These are phyloP conservation scores for Sugiyamaella neomexicana DNA, from an alignment of 1,139 yeast species.

Conservation along the genomic window DNA sequence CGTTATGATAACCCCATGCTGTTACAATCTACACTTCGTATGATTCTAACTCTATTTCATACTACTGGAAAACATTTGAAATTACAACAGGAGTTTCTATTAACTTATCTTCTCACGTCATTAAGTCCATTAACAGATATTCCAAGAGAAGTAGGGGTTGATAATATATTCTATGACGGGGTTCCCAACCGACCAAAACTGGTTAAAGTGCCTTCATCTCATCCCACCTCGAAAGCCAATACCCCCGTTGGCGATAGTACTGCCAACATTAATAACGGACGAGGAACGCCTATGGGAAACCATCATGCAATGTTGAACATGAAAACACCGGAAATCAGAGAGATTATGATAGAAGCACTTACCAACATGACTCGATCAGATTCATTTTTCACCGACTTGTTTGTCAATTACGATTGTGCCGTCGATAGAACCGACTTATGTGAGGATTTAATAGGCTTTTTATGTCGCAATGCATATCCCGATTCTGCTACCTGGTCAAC, in stretches of 20 bases:
- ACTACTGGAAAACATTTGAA: conserved; percentile 41
- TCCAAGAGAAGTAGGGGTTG: conserved; percentile 43
- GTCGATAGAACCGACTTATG: conserved; percentile 82
- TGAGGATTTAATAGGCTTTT: conserved; percentile 63
- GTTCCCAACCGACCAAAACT: conserved; percentile 43
- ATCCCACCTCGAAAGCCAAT: conserved; percentile 22
- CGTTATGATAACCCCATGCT: conserved; percentile 68
- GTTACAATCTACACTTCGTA: conserved; percentile 71
- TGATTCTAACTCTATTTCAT: conserved; percentile 60
- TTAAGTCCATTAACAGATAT: conserved; percentile 43
- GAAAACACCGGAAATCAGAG: conserved; percentile 57
- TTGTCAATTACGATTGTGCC: conserved; percentile 87
- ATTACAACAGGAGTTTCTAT: conserved; percentile 45
- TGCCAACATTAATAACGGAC: conserved; percentile 23
- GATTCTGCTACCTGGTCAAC: conserved; percentile 77
- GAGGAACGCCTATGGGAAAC: conserved; percentile 25
- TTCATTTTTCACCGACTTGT: conserved; percentile 69
- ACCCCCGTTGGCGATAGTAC: conserved; percentile 18
- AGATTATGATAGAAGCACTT: conserved; percentile 77
- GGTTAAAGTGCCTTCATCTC: conserved; percentile 31
- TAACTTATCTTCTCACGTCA: conserved; percentile 43
- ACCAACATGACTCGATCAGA: conserved; percentile 80
- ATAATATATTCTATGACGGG: conserved; percentile 45
- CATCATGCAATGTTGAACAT: conserved; percentile 24
- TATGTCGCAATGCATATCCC: conserved; percentile 76